A percentile compares a stretch with the other conserved stretches of the same genome.
Evolutionary conservation across 257 asterid genomes (phyloP).

Genomic region (Rhazya stricta): DNA sequence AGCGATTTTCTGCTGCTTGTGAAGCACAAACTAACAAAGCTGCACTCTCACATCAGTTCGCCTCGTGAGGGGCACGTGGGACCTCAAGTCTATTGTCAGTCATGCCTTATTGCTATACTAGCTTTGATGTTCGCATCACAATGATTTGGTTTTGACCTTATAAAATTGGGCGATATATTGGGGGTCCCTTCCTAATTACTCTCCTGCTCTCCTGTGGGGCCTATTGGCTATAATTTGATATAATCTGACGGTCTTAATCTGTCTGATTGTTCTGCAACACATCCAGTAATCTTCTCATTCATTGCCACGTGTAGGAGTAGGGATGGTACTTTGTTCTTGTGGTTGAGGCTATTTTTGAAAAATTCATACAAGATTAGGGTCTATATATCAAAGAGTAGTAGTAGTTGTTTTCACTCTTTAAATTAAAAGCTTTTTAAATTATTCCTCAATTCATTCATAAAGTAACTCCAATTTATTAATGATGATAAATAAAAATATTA

Average conservation of each 20-base stretch:
- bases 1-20: not conserved
- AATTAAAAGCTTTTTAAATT: too few species aligned
- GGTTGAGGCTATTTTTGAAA: not conserved
- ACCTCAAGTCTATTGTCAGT: constrained; percentile 11
- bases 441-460: too few species aligned
- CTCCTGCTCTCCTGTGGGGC: not conserved
- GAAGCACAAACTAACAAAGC: constrained; percentile 5
- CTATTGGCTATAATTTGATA: not conserved
- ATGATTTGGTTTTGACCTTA: constrained; percentile 29
- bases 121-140: constrained; percentile 20
- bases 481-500: too few species aligned
- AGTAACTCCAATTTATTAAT: too few species aligned
- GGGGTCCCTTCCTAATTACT: constrained; percentile 5
- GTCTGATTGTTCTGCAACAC: not conserved
- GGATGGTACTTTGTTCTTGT: not conserved
- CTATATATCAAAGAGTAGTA: too few species aligned
- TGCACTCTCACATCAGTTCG: constrained; percentile 4
- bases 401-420: too few species aligned
- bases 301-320: not conserved
- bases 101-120: not conserved
- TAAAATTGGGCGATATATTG: not conserved
- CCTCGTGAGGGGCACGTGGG: constrained; percentile 35
- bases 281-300: not conserved
- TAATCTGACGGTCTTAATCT: not conserved
- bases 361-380: too few species aligned